Conservation (phyloP, 2,329 filamentous ascomycete genomes). For the Beauveria australis region DNA sequence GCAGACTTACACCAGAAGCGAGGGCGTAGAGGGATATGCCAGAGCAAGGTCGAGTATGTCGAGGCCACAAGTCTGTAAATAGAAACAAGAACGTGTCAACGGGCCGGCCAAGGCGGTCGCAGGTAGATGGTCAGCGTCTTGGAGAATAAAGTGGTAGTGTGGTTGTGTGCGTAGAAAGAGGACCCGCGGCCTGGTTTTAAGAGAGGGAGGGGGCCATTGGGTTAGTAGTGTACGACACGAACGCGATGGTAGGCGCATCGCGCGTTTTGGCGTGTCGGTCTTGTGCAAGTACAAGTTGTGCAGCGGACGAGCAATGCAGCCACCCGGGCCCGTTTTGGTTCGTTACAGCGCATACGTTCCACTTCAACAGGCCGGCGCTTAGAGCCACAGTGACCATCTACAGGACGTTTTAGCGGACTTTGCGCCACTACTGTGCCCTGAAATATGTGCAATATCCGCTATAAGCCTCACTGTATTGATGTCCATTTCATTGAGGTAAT, state of each 20-base stretch:
- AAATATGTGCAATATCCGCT: conserved; percentile 7
- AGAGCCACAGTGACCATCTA: not conserved
- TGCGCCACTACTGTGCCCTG: not conserved
- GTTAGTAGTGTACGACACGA: conserved; percentile 4
- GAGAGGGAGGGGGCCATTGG: conserved; percentile 3
- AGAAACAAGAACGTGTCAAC: conserved; percentile 4
- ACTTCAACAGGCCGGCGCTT: conserved; percentile 1
- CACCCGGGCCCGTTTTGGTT: not conserved
- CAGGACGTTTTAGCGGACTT: not conserved
- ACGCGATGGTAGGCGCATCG: conserved; percentile 9
- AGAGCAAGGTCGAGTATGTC: not conserved
- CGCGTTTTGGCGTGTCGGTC: conserved; percentile 11
- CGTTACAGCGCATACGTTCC: not conserved
- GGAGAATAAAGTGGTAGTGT: not conserved
- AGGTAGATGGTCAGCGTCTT: not conserved
- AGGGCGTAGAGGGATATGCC: not conserved
- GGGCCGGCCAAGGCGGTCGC: conserved; percentile 12
- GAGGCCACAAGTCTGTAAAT: conserved; percentile 6
- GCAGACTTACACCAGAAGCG: conserved; percentile 6
- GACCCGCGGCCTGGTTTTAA: conserved; percentile 9
- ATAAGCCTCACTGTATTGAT: not conserved
- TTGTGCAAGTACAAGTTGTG: not conserved
- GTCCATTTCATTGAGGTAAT: no score
- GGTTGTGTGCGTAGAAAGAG: conserved; percentile 6
- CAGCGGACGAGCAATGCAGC: not conserved